Percentiles rank a stretch among this genome's conserved stretches.
Evolutionary conservation across 257 asterid species (phyloP).

Genomic region (Nicotiana tomentosiformis): DNA sequence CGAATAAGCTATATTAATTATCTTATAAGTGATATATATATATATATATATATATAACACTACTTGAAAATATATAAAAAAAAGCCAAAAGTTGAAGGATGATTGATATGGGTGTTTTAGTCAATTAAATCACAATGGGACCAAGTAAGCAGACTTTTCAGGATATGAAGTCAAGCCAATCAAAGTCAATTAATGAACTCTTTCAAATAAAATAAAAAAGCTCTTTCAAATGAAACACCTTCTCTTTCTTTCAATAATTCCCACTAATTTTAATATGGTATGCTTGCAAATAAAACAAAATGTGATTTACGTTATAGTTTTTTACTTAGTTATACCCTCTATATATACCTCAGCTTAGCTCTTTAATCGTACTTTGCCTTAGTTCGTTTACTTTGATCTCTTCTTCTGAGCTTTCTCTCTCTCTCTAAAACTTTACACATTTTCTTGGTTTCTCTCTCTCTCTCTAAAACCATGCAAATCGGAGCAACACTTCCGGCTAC

Average conservation of each 20-base stretch:
- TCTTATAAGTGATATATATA: no score
- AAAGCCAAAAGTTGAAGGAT: not conserved
- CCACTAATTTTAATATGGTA: not conserved
- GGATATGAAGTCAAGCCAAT: not conserved
- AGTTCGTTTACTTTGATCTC: not conserved
- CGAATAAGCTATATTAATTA: no score
- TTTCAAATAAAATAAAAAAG: no score
- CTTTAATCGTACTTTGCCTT: not conserved
- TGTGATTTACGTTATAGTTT: no score
- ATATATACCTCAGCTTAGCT: not conserved
- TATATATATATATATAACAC: no score
- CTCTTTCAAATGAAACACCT: not conserved
- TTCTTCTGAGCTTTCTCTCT: not conserved
- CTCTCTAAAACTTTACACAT: not conserved
- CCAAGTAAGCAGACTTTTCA: conserved; percentile 29
- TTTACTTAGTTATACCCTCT: not conserved
- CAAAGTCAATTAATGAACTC: not conserved
- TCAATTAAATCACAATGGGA: not conserved
- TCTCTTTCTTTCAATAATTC: not conserved
- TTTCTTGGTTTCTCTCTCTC: not conserved
- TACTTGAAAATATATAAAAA: not conserved
- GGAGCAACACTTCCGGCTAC: conserved; percentile 53
- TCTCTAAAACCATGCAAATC: conserved; percentile 35
- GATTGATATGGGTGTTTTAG: not conserved
- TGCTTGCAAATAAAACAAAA: not conserved